phyloP scores from a whole-genome alignment of 2,329 filamentous ascomycete genomes.

The Xylaria sp. region DNA sequence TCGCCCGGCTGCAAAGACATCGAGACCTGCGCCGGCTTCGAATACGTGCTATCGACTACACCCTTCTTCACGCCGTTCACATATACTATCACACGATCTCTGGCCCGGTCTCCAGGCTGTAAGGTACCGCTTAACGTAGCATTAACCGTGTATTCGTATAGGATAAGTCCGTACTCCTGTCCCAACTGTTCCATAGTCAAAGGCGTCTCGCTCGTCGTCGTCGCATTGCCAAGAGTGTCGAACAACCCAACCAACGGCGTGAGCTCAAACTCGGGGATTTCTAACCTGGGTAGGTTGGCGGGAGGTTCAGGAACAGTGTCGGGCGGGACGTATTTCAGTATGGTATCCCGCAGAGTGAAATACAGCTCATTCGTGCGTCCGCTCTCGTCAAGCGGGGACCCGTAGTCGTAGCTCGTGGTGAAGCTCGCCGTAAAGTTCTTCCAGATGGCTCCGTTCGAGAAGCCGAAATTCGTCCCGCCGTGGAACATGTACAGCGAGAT shows the following conservation, averaged over 20 bases:
- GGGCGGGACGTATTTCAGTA: conserved; percentile 51
- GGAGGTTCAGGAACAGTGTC: conserved; percentile 54
- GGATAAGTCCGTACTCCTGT: conserved; percentile 56
- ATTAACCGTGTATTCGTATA: conserved; percentile 55
- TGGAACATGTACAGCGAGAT: conserved; percentile 65
- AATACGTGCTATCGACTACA: conserved; percentile 59
- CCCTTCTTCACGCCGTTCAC: conserved; percentile 55
- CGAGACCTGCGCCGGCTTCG: conserved; percentile 51
- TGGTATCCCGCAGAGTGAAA: conserved; percentile 52
- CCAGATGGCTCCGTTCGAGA: conserved; percentile 59
- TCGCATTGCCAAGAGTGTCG: conserved; percentile 47
- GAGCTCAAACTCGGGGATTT: conserved; percentile 52
- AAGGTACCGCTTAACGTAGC: conserved; percentile 48
- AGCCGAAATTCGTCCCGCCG: conserved; percentile 62
- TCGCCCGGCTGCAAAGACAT: conserved; percentile 54
- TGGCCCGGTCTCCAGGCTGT: conserved; percentile 55
- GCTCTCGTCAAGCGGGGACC: conserved; percentile 60
- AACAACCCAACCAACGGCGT: conserved; percentile 54
- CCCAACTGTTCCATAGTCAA: conserved; percentile 58
- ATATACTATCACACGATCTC: conserved; percentile 60
- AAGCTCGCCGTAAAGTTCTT: conserved; percentile 53
- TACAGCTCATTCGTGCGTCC: conserved; percentile 59
- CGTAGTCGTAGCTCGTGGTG: conserved; percentile 62
- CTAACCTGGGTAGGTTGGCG: conserved; percentile 47
- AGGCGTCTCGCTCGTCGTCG: conserved; percentile 44